Percentiles rank a stretch among this genome's conserved stretches.
These are phyloP conservation scores for Pinguiococcus pyrenoidosus DNA, from an alignment of 108 stramenopile genomes.

Conservation along the genomic window DNA sequence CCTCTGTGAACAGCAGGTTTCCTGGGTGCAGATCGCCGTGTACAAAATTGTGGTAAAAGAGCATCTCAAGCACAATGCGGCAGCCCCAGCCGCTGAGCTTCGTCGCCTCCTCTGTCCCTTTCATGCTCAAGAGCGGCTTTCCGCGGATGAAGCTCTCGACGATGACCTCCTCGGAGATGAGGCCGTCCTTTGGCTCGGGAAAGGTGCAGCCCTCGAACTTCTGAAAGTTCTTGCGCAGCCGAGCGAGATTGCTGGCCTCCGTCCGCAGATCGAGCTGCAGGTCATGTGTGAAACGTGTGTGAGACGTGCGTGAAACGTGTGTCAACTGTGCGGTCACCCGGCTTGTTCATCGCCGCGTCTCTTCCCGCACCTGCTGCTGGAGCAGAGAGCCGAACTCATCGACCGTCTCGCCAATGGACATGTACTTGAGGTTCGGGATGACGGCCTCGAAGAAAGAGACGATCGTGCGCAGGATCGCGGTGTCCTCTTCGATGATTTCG, in stretches of 20 bases:
- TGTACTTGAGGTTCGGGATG: conserved; percentile 37
- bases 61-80: conserved; percentile 70
- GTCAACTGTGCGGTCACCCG: no score
- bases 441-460: neutral
- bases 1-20: no score
- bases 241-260: conserved; percentile 5
- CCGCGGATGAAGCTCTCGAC: conserved; percentile 73
- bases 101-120: conserved; percentile 49
- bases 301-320: no score
- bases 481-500: conserved; percentile 10
- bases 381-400: conserved; percentile 6
- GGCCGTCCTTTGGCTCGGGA: conserved; percentile 53
- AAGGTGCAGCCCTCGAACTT: conserved; percentile 58
- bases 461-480: neutral
- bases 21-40: conserved; percentile 66
- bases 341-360: no score
- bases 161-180: conserved; percentile 51
- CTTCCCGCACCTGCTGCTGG: no score
- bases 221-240: neutral
- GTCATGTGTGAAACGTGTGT: no score
- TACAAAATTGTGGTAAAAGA: conserved; percentile 57
- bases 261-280: conserved; percentile 18
- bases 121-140: conserved; percentile 45
- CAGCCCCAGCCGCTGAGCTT: conserved; percentile 54
- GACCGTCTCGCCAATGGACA: conserved; percentile 48